phyloP scores from a whole-genome alignment of 805 yeast species.

The Nakazawaea populi region DNA sequence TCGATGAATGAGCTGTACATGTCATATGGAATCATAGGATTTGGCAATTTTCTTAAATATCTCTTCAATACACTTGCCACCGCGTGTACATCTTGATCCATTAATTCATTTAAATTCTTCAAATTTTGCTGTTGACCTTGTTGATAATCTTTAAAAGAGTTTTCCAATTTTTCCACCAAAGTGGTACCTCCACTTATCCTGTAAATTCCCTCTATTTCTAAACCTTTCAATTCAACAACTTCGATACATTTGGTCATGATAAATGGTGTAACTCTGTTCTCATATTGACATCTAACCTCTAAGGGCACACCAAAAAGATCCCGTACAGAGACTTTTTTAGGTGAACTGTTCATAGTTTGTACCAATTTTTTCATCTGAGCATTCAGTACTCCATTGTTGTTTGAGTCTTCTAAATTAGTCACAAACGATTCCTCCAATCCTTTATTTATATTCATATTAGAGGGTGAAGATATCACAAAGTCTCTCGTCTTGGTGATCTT shows the following conservation, averaged over 20 bases:
- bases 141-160: constrained; percentile 22
- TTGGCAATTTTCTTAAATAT: constrained; percentile 77
- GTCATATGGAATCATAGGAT: constrained; percentile 73
- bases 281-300: constrained; percentile 56
- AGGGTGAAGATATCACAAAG: constrained; percentile 9
- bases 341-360: constrained; percentile 10
- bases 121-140: constrained; percentile 21
- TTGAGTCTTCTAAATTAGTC: constrained; percentile 18
- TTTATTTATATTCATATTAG: constrained; percentile 1
- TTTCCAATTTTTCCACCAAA: constrained; percentile 42
- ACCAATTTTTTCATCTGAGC: constrained; percentile 12
- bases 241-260: constrained; percentile 65
- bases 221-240: constrained; percentile 74
- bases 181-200: constrained; percentile 82
- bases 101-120: constrained; percentile 25
- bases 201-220: constrained; percentile 81
- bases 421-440: constrained; percentile 1
- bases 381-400: constrained; percentile 26
- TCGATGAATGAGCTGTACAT: constrained; percentile 62
- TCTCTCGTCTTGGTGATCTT: constrained; percentile 9
- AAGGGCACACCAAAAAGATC: constrained; percentile 46
- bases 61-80: constrained; percentile 83
- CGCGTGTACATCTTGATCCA: constrained; percentile 74
- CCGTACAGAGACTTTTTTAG: constrained; percentile 8
- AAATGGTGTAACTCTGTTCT: constrained; percentile 59